phyloP scores from a whole-genome alignment of 495 filamentous ascomycete species.

The Xylaria palmicola region DNA sequence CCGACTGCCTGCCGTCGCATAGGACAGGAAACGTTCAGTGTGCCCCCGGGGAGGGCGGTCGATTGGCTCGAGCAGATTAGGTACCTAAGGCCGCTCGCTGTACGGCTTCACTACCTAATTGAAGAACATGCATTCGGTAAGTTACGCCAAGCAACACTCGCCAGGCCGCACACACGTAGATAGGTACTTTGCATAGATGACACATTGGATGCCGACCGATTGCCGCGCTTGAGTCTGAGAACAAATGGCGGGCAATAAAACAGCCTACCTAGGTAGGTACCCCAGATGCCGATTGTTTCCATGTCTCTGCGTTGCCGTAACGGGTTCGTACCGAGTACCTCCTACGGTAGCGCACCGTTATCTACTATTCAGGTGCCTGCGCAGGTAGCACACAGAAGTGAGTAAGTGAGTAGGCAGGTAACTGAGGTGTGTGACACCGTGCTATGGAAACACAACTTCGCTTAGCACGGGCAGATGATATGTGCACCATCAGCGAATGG shows the following conservation, averaged over 20 bases:
- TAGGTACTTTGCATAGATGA: too few relatives aligned
- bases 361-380: too few relatives aligned
- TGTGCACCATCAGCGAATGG: neutral
- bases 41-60: neutral
- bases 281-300: too few relatives aligned
- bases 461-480: neutral
- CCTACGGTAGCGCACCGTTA: too few relatives aligned
- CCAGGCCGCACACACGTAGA: neutral
- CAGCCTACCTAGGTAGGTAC: too few relatives aligned
- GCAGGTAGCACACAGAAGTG: too few relatives aligned
- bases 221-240: too few relatives aligned
- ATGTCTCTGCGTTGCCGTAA: neutral
- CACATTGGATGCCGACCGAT: too few relatives aligned
- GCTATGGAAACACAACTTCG: constrained; percentile 1
- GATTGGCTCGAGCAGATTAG: neutral
- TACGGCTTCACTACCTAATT: too few relatives aligned
- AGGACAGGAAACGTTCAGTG: neutral
- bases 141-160: neutral
- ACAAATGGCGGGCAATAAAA: too few relatives aligned
- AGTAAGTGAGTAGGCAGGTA: neutral
- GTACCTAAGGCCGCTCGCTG: too few relatives aligned
- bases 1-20: neutral
- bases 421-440: neutral
- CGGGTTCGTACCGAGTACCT: neutral
- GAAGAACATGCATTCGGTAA: too few relatives aligned